Evolutionary conservation across 2,329 filamentous ascomycete species (phyloP).

Genomic region (Beauveria sp.): DNA sequence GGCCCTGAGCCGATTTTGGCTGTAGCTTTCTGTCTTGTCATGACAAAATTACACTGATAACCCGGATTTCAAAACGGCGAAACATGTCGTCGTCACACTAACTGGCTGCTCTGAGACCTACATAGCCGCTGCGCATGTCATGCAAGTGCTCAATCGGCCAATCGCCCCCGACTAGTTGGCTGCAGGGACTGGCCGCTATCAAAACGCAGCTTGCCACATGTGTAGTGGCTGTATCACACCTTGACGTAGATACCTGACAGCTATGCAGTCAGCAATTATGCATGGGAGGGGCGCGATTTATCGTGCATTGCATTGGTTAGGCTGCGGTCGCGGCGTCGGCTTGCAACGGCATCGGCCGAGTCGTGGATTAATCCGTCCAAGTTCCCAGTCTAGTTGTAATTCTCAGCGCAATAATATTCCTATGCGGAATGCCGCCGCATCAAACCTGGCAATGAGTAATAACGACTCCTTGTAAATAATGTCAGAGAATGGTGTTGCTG

Average conservation of each 20-base stretch:
- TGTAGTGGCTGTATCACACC: background rate
- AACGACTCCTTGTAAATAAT: background rate
- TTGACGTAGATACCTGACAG: background rate
- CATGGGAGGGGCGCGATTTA: constrained; percentile 1
- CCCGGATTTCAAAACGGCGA: background rate
- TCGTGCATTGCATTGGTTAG: constrained; percentile 7
- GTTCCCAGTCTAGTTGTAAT: background rate
- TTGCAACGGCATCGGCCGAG: constrained; percentile 7
- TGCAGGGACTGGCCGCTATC: constrained; percentile 5
- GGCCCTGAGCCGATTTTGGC: background rate
- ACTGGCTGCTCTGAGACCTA: constrained; percentile 22
- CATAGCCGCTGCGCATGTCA: constrained; percentile 36
- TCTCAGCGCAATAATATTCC: background rate
- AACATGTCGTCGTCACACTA: constrained; percentile 2
- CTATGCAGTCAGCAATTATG: background rate
- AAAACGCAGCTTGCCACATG: background rate
- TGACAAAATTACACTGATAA: background rate
- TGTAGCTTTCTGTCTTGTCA: background rate
- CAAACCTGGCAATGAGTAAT: background rate
- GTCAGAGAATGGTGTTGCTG: background rate
- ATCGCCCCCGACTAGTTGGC: constrained; percentile 15
- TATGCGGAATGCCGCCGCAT: constrained; percentile 1
- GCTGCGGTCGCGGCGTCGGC: background rate
- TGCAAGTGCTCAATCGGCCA: constrained; percentile 32
- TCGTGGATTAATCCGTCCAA: background rate